A percentile compares a stretch with the other conserved stretches of the same genome.
These are phyloP conservation scores for Allantophomopsis lycopodina DNA, from an alignment of 2,329 filamentous ascomycete species.

Conservation along the genomic window DNA sequence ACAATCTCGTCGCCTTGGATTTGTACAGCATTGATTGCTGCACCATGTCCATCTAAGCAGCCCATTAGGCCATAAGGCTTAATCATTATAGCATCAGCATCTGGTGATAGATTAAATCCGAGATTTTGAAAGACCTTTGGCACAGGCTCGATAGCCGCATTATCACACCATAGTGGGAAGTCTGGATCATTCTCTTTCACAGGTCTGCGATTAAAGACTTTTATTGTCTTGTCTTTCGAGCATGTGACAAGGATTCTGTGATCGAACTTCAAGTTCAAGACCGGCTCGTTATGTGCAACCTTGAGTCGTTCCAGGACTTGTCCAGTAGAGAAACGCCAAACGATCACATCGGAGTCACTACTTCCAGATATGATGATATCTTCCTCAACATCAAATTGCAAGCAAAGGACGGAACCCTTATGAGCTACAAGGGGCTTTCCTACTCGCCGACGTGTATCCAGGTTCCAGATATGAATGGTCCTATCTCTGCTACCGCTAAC, in stretches of 20 bases:
- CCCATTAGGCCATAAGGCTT: slow-evolving; percentile 67
- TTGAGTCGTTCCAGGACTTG: slow-evolving; percentile 63
- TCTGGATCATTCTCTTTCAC: slow-evolving; percentile 47
- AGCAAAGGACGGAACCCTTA: slow-evolving; percentile 74
- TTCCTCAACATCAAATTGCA: slow-evolving; percentile 88
- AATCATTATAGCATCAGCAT: slow-evolving; percentile 34
- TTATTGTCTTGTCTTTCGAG: slow-evolving; percentile 94
- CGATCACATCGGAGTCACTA: slow-evolving; percentile 78
- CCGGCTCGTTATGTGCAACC: slow-evolving; percentile 75
- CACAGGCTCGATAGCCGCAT: slow-evolving; percentile 33
- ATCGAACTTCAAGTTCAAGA: slow-evolving; percentile 88
- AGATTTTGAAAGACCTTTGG: slow-evolving; percentile 37
- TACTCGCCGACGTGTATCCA: slow-evolving; percentile 67
- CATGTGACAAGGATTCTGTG: slow-evolving; percentile 86
- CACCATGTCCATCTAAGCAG: slow-evolving; percentile 68
- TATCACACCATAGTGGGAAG: slow-evolving; percentile 24
- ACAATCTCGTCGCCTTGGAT: slow-evolving; percentile 77
- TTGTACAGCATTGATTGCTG: slow-evolving; percentile 93
- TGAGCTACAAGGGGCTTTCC: slow-evolving; percentile 66
- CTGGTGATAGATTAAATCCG: slow-evolving; percentile 30
- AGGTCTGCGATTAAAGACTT: slow-evolving; percentile 76
- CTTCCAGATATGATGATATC: slow-evolving; percentile 93
- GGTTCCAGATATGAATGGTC: slow-evolving; percentile 80
- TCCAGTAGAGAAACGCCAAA: slow-evolving; percentile 91
- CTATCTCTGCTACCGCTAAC: slow-evolving; percentile 89